Base-by-base conservation (phyloP, 306 rosid species). In the Carpinus fangiana region DNA sequence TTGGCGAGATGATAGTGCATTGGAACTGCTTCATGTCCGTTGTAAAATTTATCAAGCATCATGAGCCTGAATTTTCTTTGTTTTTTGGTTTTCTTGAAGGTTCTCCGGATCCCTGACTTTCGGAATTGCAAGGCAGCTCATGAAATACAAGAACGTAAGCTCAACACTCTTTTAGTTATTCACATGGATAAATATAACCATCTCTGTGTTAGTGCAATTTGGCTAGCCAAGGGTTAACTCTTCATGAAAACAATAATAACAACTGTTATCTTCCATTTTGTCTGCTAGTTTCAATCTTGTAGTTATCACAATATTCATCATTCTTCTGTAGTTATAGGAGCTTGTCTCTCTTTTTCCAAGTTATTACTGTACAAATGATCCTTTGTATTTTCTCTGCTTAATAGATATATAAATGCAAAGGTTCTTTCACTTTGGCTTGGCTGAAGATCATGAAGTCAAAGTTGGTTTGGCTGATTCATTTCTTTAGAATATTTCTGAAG, bases 91-190 rank as follows among this genome's bases (percentile, higher is more conserved):
- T 75, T 84, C 79, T 81, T 91, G 88, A 65, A 91, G 98, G 89
- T 90, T 83, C 73, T 91, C 18, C 81, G 74, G 59, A 83, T 90
- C 23, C 89, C 91, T 36, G 92, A 91, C 80, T 93, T 84, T 67
- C 89, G 87, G 56, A 83, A 84, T 45, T 81, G 94, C 90, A 87
- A 90, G 85, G 91, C 90, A 43, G 86, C 98, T 31, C 61, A 73
- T 18, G 90, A 93, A 84, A 93, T 93, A 82, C 92, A 54, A 87
- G 90, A 91, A 78, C 83, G 98, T 93, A 89, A 89, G 96, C 77
- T 76, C 38, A 43, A 75, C 52, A 21, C 13, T 31, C 47, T 65
- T n/a, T 55, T 18, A 38, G 79, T 3, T 62, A 26, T 60, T 54
- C 77, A 46, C 65, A 53, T 31, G 21, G 52, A 59, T 83, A 60